phyloP scores from a whole-genome alignment of 2,329 filamentous ascomycete genomes.

The Penicillium rolfsii region DNA sequence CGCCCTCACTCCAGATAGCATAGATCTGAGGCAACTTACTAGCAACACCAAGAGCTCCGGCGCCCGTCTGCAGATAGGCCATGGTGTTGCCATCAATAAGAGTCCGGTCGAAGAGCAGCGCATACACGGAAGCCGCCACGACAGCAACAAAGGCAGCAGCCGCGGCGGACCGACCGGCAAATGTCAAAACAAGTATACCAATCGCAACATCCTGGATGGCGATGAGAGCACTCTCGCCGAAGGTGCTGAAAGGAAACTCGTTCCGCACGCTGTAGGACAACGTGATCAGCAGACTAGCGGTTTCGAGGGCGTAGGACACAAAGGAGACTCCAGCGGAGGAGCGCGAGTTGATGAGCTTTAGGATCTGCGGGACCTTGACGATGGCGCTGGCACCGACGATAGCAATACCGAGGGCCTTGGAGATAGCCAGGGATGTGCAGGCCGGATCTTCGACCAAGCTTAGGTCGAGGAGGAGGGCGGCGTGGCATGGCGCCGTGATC shows the following conservation, averaged over 20 bases:
- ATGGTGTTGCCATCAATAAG: slow-evolving; percentile 69
- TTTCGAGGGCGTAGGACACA: slow-evolving; percentile 91
- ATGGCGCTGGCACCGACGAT: slow-evolving; percentile 89
- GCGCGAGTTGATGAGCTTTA: slow-evolving; percentile 82
- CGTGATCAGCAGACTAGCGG: slow-evolving; percentile 80
- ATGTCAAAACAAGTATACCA: slow-evolving; percentile 81
- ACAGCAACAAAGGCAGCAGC: slow-evolving; percentile 79
- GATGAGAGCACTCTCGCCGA: slow-evolving; percentile 91
- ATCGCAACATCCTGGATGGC: slow-evolving; percentile 91
- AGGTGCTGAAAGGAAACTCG: slow-evolving; percentile 93
- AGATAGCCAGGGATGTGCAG: slow-evolving; percentile 87
- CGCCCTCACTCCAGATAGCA: slow-evolving; percentile 80
- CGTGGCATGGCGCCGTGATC: slow-evolving; percentile 83
- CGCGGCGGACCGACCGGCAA: slow-evolving; percentile 67
- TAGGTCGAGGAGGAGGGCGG: slow-evolving; percentile 80
- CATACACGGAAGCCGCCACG: slow-evolving; percentile 69
- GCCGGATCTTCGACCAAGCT: slow-evolving; percentile 70
- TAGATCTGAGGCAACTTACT: slow-evolving; percentile 94
- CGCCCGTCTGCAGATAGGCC: slow-evolving; percentile 78
- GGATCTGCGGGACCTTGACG: slow-evolving; percentile 95
- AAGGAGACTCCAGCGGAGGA: slow-evolving; percentile 86
- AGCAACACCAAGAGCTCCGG: slow-evolving; percentile 78
- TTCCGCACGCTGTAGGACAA: slow-evolving; percentile 91
- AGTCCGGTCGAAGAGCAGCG: slow-evolving; percentile 67
- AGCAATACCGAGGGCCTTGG: slow-evolving; percentile 88